Evolutionary conservation across 2,329 filamentous ascomycete genomes (phyloP).

Genomic region (Aspergillus ustus): DNA sequence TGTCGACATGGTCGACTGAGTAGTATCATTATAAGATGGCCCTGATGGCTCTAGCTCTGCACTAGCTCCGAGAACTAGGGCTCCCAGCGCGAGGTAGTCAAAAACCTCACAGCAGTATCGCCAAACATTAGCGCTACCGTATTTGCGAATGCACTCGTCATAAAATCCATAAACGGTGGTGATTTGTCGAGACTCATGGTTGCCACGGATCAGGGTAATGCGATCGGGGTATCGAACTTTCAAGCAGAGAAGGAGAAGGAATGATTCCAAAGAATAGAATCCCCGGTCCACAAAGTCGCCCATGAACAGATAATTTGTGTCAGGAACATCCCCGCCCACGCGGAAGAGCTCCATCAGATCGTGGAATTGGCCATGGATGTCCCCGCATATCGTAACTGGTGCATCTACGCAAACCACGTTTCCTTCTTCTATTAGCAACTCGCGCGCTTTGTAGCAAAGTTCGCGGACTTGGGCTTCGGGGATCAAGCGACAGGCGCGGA

Average conservation of each 20-base stretch:
- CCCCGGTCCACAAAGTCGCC: slow-evolving; percentile 97
- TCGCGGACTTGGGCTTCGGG: slow-evolving; percentile 94
- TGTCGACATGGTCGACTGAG: slow-evolving; percentile 56
- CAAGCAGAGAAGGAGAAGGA: slow-evolving; percentile 90
- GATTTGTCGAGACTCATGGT: slow-evolving; percentile 95
- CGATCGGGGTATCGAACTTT: slow-evolving; percentile 98
- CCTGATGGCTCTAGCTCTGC: slow-evolving; percentile 66
- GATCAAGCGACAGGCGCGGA: slow-evolving; percentile 94
- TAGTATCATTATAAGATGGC: slow-evolving; percentile 50
- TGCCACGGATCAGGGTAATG: slow-evolving; percentile 93
- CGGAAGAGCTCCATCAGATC: slow-evolving; percentile 96
- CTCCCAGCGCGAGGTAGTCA: slow-evolving; percentile 90
- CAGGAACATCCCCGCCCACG: slow-evolving; percentile 89
- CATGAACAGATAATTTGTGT: slow-evolving; percentile 98
- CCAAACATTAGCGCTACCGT: slow-evolving; percentile 96
- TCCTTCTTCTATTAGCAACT: slow-evolving; percentile 94
- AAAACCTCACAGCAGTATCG: slow-evolving; percentile 97
- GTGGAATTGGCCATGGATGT: slow-evolving; percentile 96
- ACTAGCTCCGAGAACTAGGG: slow-evolving; percentile 84
- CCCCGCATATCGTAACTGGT: slow-evolving; percentile 95
- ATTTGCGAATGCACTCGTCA: slow-evolving; percentile 94
- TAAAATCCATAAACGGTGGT: slow-evolving; percentile 98
- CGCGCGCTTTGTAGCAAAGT: slow-evolving; percentile 94
- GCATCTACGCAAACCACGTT: slow-evolving; percentile 96
- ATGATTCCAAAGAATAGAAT: slow-evolving; percentile 97